These are phyloP conservation scores for Leptographium flavum DNA, from an alignment of 2,329 filamentous ascomycete genomes.

Conservation along the genomic window DNA sequence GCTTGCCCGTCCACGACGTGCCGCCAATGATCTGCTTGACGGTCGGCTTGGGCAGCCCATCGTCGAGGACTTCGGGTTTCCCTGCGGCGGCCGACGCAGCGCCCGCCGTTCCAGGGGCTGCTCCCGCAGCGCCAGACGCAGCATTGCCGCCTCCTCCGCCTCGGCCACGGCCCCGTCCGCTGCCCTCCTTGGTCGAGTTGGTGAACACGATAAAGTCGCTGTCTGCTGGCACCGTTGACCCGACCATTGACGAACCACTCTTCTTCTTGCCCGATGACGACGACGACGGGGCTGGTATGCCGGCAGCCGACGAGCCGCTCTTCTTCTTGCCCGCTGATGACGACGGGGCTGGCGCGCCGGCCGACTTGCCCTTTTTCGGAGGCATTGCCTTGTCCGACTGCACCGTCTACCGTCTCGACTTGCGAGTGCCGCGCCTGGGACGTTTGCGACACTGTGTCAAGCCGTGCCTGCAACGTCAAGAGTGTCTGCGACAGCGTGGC, in stretches of 20 bases:
- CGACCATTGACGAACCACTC: slow-evolving; percentile 1
- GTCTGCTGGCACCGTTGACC: slow-evolving; percentile 21
- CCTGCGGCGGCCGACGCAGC: background rate
- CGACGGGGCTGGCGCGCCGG: background rate
- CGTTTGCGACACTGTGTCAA: too few relatives aligned
- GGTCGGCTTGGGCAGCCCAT: slow-evolving; percentile 41
- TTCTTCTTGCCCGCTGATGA: slow-evolving; percentile 6
- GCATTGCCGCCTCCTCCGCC: background rate
- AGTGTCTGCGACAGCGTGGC: too few relatives aligned
- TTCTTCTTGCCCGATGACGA: slow-evolving; percentile 6
- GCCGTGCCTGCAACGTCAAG: too few relatives aligned
- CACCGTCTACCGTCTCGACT: too few relatives aligned
- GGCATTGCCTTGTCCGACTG: too few relatives aligned
- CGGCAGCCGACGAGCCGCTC: slow-evolving; percentile 1
- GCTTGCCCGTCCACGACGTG: slow-evolving; percentile 91
- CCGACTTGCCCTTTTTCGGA: slow-evolving; percentile 4
- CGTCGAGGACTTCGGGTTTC: slow-evolving; percentile 10
- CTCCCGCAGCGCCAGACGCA: background rate
- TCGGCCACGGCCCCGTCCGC: slow-evolving; percentile 24
- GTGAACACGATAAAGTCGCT: slow-evolving; percentile 41
- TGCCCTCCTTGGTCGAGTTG: slow-evolving; percentile 40
- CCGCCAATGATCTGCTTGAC: slow-evolving; percentile 79
- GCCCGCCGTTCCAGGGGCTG: background rate
- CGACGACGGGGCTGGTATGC: slow-evolving; percentile 4
- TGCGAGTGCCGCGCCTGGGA: too few relatives aligned